A percentile compares a stretch with the other conserved stretches of the same genome.
Evolutionary conservation across 306 rosid genomes (phyloP).

Genomic region (Psophocarpus tetragonolobus): DNA sequence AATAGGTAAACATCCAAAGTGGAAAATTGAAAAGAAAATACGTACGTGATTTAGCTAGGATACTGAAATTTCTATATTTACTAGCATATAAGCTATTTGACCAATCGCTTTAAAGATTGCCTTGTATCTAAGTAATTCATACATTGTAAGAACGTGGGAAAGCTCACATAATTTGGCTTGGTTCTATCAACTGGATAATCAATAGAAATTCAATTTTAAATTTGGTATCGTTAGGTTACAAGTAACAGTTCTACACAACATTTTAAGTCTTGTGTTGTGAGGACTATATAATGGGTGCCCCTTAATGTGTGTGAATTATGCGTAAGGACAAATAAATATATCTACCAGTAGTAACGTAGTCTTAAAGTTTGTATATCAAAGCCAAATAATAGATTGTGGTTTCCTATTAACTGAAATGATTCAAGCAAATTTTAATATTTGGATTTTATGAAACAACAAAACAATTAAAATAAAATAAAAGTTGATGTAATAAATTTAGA

Average conservation of each 20-base stretch:
- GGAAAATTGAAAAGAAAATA: background rate
- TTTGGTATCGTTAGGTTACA: background rate
- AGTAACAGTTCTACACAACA: background rate
- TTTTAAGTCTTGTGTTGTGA: background rate
- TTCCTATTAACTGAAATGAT: too few species aligned
- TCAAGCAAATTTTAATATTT: too few species aligned
- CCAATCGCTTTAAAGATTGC: background rate
- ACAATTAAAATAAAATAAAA: too few species aligned
- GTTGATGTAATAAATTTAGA: too few species aligned
- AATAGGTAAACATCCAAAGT: background rate
- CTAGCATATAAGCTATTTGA: background rate
- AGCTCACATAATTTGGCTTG: constrained; percentile 1
- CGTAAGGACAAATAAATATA: too few species aligned
- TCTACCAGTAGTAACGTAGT: too few species aligned
- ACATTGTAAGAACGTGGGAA: background rate
- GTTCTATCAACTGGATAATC: background rate
- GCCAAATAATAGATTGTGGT: too few species aligned
- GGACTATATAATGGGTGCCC: background rate
- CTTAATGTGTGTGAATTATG: too few species aligned
- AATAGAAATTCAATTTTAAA: background rate
- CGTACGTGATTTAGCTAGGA: background rate
- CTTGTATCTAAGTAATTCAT: background rate
- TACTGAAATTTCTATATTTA: background rate
- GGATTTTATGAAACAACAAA: too few species aligned
- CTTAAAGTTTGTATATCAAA: too few species aligned